phyloP scores from a whole-genome alignment of 2,329 filamentous ascomycete species.

The Septoria petroselini region DNA sequence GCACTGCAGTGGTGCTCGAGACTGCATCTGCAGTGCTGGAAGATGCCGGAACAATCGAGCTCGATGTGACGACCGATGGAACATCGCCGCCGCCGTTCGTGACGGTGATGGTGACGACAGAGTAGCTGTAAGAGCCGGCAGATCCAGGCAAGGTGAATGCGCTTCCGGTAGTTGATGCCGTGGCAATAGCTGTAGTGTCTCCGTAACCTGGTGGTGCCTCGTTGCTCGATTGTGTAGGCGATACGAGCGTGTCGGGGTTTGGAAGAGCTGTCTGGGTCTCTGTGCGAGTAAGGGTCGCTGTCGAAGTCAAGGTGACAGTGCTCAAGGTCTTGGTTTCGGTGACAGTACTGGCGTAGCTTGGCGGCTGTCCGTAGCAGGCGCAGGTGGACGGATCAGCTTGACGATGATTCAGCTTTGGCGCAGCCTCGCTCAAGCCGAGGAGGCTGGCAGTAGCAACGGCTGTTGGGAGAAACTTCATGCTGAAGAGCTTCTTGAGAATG shows the following conservation, averaged over 20 bases:
- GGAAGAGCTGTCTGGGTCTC: constrained; percentile 12
- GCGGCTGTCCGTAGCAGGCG: constrained; percentile 16
- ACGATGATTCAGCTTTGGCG: constrained; percentile 48
- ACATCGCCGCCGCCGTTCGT: constrained; percentile 13
- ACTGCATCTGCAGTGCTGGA: background rate
- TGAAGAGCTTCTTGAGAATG: constrained; percentile 20
- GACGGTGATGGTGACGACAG: constrained; percentile 24
- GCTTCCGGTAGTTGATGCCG: constrained; percentile 11
- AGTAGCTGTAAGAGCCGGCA: constrained; percentile 19
- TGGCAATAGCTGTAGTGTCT: constrained; percentile 5
- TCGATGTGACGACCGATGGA: constrained; percentile 11
- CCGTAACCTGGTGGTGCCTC: constrained; percentile 18
- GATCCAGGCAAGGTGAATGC: constrained; percentile 21
- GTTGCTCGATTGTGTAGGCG: constrained; percentile 18
- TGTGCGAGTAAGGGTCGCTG: constrained; percentile 17
- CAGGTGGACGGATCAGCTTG: constrained; percentile 39
- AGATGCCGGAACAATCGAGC: constrained; percentile 15
- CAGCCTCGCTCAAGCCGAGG: constrained; percentile 46
- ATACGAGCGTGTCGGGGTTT: constrained; percentile 16
- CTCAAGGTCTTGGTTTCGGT: constrained; percentile 23
- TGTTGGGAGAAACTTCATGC: constrained; percentile 39
- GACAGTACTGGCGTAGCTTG: constrained; percentile 15
- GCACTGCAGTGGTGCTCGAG: constrained; percentile 2
- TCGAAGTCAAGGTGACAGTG: constrained; percentile 17
- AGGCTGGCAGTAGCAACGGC: constrained; percentile 47